Percentiles rank a stretch among this genome's conserved stretches.
phyloP scores from a whole-genome alignment of 176 grass and related monocot genomes.

The Themeda triandra region DNA sequence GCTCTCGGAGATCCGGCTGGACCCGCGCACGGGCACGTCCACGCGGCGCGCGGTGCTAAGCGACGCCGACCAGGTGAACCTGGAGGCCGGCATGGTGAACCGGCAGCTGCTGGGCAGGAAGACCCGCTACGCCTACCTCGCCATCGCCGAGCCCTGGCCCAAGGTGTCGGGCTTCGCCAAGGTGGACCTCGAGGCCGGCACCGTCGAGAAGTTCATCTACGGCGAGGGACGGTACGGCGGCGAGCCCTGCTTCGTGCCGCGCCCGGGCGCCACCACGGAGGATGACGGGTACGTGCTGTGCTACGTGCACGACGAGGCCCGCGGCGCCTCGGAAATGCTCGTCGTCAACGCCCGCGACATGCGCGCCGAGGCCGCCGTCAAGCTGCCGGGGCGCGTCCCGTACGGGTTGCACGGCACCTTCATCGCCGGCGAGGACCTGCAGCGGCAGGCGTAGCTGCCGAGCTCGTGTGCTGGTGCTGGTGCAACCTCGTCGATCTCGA shows the following conservation, averaged over 20 bases:
- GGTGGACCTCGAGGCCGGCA: slow-evolving; percentile 71
- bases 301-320: slow-evolving; percentile 67
- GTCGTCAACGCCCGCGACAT: slow-evolving; percentile 60
- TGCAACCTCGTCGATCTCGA: slow-evolving; percentile 6
- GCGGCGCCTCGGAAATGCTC: slow-evolving; percentile 53
- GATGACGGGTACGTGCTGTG: slow-evolving; percentile 78
- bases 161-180: slow-evolving; percentile 94
- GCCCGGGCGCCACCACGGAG: slow-evolving; percentile 31
- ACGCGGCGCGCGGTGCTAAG: slow-evolving; percentile 37
- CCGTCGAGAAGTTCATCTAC: slow-evolving; percentile 57
- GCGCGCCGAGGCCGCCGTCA: slow-evolving; percentile 58
- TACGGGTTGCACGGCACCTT: slow-evolving; percentile 93
- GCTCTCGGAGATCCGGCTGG: slow-evolving; percentile 73
- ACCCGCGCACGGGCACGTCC: slow-evolving; percentile 51
- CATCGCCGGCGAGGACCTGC: slow-evolving; percentile 47
- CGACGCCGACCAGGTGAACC: slow-evolving; percentile 62
- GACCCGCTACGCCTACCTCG: slow-evolving; percentile 78
- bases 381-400: slow-evolving; percentile 73
- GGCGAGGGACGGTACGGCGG: slow-evolving; percentile 59
- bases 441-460: slow-evolving; percentile 24
- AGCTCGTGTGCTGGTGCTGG: background rate
- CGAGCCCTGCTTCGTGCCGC: slow-evolving; percentile 78
- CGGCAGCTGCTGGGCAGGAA: slow-evolving; percentile 49
- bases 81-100: slow-evolving; percentile 98
- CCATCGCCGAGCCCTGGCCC: slow-evolving; percentile 94